phyloP scores from a whole-genome alignment of 495 filamentous ascomycete genomes.

The Neurospora tetrasperma region DNA sequence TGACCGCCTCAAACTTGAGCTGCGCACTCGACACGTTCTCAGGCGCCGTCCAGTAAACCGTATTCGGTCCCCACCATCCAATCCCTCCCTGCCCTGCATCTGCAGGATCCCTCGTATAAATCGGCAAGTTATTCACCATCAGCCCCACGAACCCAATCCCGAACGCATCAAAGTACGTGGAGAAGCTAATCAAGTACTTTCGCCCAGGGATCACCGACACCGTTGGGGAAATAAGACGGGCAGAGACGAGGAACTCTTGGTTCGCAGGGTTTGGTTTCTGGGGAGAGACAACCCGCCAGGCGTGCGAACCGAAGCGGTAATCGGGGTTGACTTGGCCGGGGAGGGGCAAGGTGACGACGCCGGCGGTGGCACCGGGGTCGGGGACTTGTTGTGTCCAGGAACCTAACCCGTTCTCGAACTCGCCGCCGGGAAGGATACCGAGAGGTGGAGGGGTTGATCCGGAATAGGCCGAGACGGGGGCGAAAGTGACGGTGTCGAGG shows the following conservation, averaged over 20 bases:
- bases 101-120: constrained; percentile 1
- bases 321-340: not conserved
- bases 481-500: constrained; percentile 6
- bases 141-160: constrained; percentile 3
- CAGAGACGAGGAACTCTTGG: constrained; percentile 1
- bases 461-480: not conserved
- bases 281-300: not conserved
- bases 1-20: constrained; percentile 1
- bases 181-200: constrained; percentile 5
- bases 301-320: not conserved
- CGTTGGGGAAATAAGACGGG: not conserved
- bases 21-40: not conserved
- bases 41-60: not conserved
- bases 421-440: constrained; percentile 1
- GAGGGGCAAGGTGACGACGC: not conserved
- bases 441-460: not conserved
- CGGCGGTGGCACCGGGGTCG: not conserved
- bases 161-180: not conserved
- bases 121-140: constrained; percentile 2
- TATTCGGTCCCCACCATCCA: not conserved
- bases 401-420: constrained; percentile 2
- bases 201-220: not conserved
- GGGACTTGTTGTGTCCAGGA: constrained; percentile 1
- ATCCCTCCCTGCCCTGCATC: not conserved
- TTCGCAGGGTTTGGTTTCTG: not conserved